Conservation (phyloP, 2,329 filamentous ascomycete genomes). For the Fusarium protoensiforme region DNA sequence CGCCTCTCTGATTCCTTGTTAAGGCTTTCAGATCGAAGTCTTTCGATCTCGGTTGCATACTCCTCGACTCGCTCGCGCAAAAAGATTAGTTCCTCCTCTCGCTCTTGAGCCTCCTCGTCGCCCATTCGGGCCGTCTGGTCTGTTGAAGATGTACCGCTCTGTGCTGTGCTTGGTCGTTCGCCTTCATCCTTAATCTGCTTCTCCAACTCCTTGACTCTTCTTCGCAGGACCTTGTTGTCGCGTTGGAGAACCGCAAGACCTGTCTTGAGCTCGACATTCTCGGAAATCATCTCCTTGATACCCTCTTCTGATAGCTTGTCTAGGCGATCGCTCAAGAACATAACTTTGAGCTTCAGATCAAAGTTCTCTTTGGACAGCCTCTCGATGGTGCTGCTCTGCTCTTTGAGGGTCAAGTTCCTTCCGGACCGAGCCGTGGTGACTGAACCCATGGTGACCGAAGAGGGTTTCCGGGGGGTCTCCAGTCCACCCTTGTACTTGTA, state of each 20-base stretch:
- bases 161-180: constrained; percentile 69
- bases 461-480: constrained; percentile 66
- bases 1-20: constrained; percentile 86
- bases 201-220: constrained; percentile 87
- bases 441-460: constrained; percentile 59
- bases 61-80: constrained; percentile 87
- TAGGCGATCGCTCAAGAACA: constrained; percentile 93
- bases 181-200: constrained; percentile 78
- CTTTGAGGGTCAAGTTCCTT: constrained; percentile 87
- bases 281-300: constrained; percentile 97
- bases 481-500: constrained; percentile 81
- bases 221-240: constrained; percentile 86
- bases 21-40: constrained; percentile 80
- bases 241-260: constrained; percentile 89
- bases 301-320: constrained; percentile 96
- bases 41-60: constrained; percentile 85
- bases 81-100: constrained; percentile 88
- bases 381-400: constrained; percentile 98
- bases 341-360: constrained; percentile 95
- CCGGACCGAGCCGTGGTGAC: constrained; percentile 65
- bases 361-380: constrained; percentile 98
- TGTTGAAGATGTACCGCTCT: constrained; percentile 66
- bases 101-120: constrained; percentile 71
- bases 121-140: constrained; percentile 66
- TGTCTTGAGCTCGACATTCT: constrained; percentile 95